Percentiles rank a stretch among this genome's conserved stretches.
Conservation (phyloP, 257 asterid species). For the Apocynum venetum region DNA sequence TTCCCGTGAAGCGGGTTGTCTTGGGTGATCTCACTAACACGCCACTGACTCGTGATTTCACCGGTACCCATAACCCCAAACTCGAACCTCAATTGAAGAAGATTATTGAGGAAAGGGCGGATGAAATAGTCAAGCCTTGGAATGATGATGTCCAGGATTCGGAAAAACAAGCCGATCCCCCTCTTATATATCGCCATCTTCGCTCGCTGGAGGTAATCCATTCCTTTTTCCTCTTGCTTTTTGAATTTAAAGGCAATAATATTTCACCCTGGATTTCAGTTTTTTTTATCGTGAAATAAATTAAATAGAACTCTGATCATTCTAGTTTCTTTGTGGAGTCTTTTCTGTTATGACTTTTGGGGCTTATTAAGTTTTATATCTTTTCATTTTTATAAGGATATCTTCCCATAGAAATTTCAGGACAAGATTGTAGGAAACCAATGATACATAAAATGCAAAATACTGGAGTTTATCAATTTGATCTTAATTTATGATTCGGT, state of each 20-base stretch:
- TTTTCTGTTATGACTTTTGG: not conserved
- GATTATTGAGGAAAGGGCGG: not conserved
- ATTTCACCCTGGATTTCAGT: not conserved
- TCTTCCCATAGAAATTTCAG: not conserved
- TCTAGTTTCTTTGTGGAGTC: not conserved
- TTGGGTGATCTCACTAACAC: conserved; percentile 67
- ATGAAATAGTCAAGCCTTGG: conserved; percentile 5
- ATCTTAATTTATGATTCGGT: conserved; percentile 35
- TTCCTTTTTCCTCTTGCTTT: not conserved
- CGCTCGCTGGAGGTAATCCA: conserved; percentile 63
- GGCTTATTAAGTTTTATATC: not conserved
- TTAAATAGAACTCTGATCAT: not conserved
- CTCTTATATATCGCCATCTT: conserved; percentile 61
- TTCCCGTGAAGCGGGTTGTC: conserved; percentile 48
- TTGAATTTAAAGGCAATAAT: not conserved
- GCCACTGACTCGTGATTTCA: not conserved
- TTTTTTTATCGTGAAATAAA: not conserved
- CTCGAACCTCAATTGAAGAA: conserved; percentile 20
- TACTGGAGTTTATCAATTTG: conserved; percentile 11
- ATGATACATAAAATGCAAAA: not conserved
- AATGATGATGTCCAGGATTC: conserved; percentile 22
- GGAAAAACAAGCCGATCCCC: conserved; percentile 36
- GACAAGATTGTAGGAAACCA: not conserved
- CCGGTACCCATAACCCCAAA: conserved; percentile 19
- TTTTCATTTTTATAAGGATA: not conserved